Conservation (phyloP, 768 basidiomycete species). For the Agrocybe praecox region DNA sequence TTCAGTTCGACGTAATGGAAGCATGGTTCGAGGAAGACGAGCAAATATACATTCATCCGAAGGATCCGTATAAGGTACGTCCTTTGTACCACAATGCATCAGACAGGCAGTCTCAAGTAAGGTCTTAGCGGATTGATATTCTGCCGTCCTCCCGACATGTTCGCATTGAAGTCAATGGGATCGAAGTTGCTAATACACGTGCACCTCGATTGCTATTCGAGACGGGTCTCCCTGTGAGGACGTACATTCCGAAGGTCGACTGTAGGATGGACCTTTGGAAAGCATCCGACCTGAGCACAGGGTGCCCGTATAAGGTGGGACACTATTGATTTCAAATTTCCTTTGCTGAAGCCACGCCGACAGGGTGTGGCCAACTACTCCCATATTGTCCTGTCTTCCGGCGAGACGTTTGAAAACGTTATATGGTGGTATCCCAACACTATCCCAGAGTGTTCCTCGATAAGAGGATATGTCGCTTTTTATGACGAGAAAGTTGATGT, state of each 20-base stretch:
- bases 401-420: constrained; percentile 46
- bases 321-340: not conserved
- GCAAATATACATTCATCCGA: constrained; percentile 59
- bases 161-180: constrained; percentile 60
- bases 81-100: too few species aligned
- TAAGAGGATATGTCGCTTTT: constrained; percentile 58
- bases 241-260: constrained; percentile 63
- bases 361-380: constrained; percentile 67
- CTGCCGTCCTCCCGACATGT: constrained; percentile 63
- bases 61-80: constrained; percentile 69
- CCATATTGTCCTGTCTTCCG: constrained; percentile 46
- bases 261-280: constrained; percentile 50
- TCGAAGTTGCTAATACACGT: constrained; percentile 61
- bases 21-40: constrained; percentile 76
- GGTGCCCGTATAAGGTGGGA: constrained; percentile 68
- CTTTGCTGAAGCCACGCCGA: not conserved
- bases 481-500: constrained; percentile 72
- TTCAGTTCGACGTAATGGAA: constrained; percentile 53
- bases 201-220: constrained; percentile 60
- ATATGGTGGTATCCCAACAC: constrained; percentile 70
- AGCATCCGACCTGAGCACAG: constrained; percentile 45
- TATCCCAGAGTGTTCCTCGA: constrained; percentile 47
- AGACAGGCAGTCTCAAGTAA: not conserved
- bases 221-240: constrained; percentile 56
- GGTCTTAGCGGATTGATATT: constrained; percentile 59